Percentiles rank a stretch among this genome's conserved stretches.
These are phyloP conservation scores for Hibiscus tridactylites DNA, from an alignment of 345 rosid genomes.

Conservation along the genomic window DNA sequence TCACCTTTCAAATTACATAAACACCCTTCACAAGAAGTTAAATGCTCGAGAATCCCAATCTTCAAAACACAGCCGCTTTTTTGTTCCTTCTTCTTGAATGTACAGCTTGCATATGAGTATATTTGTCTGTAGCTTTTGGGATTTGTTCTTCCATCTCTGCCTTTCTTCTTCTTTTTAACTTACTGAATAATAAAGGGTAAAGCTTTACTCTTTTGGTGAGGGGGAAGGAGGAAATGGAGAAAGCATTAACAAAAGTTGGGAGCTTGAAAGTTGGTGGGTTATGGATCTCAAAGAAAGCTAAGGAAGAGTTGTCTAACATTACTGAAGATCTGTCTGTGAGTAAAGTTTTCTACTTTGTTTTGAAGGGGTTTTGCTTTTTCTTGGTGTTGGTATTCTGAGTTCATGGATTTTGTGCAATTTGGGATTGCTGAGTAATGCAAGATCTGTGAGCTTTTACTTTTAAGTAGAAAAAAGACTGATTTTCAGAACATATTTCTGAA, in stretches of 20 bases:
- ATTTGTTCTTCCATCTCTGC: neutral
- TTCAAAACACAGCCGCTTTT: neutral
- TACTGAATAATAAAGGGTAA: neutral
- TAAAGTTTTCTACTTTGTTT: neutral
- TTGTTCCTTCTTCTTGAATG: neutral
- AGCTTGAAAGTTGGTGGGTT: conserved; percentile 76
- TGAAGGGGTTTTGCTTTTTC: neutral
- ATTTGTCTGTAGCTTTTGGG: conserved; percentile 16
- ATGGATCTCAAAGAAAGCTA: conserved; percentile 95
- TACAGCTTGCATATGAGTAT: conserved; percentile 10
- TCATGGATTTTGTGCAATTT: conserved; percentile 23
- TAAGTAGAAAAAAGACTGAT: too few relatives aligned
- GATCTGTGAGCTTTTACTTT: conserved; percentile 19
- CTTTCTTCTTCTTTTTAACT: neutral
- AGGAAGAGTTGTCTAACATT: conserved; percentile 78
- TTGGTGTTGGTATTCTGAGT: neutral
- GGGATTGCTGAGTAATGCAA: conserved; percentile 16
- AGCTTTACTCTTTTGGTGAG: conserved; percentile 2
- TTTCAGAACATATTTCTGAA: neutral
- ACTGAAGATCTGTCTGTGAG: conserved; percentile 72
- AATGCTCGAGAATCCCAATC: conserved; percentile 1
- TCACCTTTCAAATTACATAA: neutral
- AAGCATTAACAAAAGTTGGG: conserved; percentile 73
- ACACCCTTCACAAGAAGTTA: neutral
- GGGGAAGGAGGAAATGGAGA: conserved; percentile 52